Evolutionary conservation across 1,139 yeast genomes (phyloP).

Genomic region (Pichia kudriavzevii): DNA sequence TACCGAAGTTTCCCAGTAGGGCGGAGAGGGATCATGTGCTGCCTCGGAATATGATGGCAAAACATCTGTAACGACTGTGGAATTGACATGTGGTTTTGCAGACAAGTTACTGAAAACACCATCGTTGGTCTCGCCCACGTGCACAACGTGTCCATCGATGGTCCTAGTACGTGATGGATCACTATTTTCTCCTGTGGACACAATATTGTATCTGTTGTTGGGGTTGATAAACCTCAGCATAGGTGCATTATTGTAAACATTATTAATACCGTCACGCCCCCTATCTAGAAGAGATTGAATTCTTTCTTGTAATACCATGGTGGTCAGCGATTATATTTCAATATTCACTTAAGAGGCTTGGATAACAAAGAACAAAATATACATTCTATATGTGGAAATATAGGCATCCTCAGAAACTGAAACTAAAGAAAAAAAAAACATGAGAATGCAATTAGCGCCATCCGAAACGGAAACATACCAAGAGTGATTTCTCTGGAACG

Average conservation of each 20-base stretch:
- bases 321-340: no score
- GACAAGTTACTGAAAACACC: conserved; percentile 89
- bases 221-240: conserved; percentile 21
- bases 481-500: no score
- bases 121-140: conserved; percentile 49
- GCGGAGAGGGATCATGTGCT: conserved; percentile 90
- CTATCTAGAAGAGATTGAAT: not conserved
- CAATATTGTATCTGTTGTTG: conserved; percentile 19
- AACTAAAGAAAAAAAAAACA: not conserved
- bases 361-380: no score
- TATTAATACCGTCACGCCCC: conserved; percentile 3
- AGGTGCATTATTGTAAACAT: conserved; percentile 23
- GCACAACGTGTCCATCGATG: conserved; percentile 12
- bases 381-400: not conserved
- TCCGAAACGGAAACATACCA: conserved; percentile 9
- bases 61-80: conserved; percentile 34
- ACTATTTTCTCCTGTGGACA: conserved; percentile 9
- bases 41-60: conserved; percentile 98
- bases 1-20: conserved; percentile 91
- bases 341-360: not conserved
- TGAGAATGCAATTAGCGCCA: conserved; percentile 8
- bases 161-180: conserved; percentile 14
- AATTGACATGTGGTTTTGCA: conserved; percentile 54
- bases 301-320: conserved; percentile 3
- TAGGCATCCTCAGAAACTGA: no score